Base-by-base conservation (phyloP, 768 basidiomycete genomes). In the Phanerodontia chrysosporium region DNA sequence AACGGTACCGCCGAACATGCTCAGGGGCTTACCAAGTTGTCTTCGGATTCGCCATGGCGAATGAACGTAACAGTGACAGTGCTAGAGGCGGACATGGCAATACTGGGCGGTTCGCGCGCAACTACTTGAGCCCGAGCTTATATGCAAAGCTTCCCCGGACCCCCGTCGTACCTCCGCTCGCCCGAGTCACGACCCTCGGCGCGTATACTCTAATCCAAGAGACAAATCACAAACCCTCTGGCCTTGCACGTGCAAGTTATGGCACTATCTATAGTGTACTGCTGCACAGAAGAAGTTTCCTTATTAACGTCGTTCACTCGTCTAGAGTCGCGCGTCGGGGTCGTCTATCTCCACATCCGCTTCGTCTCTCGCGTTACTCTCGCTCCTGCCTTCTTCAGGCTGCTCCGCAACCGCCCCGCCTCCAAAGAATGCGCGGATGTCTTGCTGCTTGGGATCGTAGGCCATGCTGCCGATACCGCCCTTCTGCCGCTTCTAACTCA, bases 41-140 rank as follows among this genome's bases (percentile, higher is more conserved):
- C 90, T 30, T 79, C 82, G 6, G 89, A 89, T 65, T 92, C 87
- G 35, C 84, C 90, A 67, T 92, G 90, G 55, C 90, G 77, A 64
- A 90, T 75, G 25, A 58, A 58, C 13, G 57, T 58, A 24, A 58
- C 21, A 2, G 57, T 16, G 24, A 58, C 35, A 21, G 36, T n/a
- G 18, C 14, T 24, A 45, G 35, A n/a, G 16, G 12, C 16, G 3
- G 22, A 22, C 45, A 55, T 55, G 54, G n/a, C 29, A 6, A 10
- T 27, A 4, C 10, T 18, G 4, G 39, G 18, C 39, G 18, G 39
- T n/a, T n/a, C n/a, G n/a, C n/a, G n/a, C n/a, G n/a, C n/a, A n/a
- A n/a, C n/a, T n/a, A n/a, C n/a, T n/a, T n/a, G n/a, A n/a, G n/a
- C n/a, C n/a, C n/a, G n/a, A n/a, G n/a, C n/a, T n/a, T n/a, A n/a